Conservation (phyloP, 305 asterid species). For the Petunia hybrid region DNA sequence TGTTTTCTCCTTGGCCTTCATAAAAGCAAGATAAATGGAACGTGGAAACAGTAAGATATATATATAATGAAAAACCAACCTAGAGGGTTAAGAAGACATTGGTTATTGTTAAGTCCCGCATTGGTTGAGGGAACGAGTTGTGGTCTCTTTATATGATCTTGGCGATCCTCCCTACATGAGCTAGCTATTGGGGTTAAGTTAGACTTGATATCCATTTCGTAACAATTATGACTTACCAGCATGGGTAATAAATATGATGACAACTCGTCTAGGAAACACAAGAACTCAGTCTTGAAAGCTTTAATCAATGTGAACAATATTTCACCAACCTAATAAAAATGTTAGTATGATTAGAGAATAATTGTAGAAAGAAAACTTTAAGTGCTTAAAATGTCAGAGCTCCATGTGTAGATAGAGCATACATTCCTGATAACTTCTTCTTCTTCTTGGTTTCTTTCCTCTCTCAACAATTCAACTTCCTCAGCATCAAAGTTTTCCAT, state of each 20-base stretch:
- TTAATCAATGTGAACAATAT: constrained; percentile 38
- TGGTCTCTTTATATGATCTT: no score
- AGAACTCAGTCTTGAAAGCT: constrained; percentile 39
- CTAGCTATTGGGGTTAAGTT: neutral
- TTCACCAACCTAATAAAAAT: constrained; percentile 42
- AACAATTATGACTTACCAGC: constrained; percentile 37
- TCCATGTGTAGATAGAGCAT: no score
- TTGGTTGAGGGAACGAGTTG: no score
- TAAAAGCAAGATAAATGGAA: neutral
- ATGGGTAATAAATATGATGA: constrained; percentile 40
- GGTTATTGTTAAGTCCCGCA: no score
- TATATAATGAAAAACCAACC: neutral
- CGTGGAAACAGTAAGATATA: neutral
- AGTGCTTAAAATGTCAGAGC: neutral
- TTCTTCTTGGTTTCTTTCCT: constrained; percentile 40
- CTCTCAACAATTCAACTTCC: constrained; percentile 33
- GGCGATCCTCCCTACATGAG: no score
- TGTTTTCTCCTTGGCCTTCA: constrained; percentile 40
- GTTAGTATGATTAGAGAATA: neutral
- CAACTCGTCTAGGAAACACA: constrained; percentile 40
- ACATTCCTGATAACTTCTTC: neutral
- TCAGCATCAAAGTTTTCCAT: constrained; percentile 34
- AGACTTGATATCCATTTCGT: no score
- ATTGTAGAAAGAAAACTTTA: neutral
- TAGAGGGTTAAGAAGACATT: no score